phyloP scores from a whole-genome alignment of 768 basidiomycete species.

The Boletus insuetus region DNA sequence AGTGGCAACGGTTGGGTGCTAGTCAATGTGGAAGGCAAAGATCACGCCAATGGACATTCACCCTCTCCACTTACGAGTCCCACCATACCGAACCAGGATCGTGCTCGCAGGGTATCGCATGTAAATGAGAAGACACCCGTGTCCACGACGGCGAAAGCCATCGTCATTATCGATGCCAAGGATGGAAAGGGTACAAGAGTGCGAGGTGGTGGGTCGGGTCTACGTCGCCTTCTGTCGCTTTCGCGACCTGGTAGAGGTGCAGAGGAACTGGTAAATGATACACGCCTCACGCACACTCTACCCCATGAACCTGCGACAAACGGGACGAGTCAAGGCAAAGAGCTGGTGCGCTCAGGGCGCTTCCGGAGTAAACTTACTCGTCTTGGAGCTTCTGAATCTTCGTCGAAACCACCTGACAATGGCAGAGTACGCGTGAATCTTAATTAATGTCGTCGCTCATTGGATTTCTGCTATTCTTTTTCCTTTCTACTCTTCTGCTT shows the following conservation, averaged over 20 bases:
- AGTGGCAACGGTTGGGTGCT: constrained; percentile 63
- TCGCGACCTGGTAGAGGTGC: constrained; percentile 31
- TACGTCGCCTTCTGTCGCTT: constrained; percentile 33
- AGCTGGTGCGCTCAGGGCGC: constrained; percentile 24
- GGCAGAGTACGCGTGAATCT: constrained; percentile 37
- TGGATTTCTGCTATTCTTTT: constrained; percentile 8
- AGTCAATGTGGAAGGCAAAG: constrained; percentile 55
- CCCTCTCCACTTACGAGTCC: constrained; percentile 24
- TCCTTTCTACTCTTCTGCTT: not conserved
- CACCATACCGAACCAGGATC: constrained; percentile 31
- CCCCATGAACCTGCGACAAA: constrained; percentile 27
- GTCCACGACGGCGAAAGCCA: constrained; percentile 57
- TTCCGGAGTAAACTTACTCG: constrained; percentile 30
- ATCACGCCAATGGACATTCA: constrained; percentile 26
- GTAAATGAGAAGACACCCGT: constrained; percentile 30
- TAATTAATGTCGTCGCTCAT: constrained; percentile 25
- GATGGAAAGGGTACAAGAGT: constrained; percentile 35
- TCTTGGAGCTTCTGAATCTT: constrained; percentile 27
- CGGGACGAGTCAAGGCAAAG: constrained; percentile 20
- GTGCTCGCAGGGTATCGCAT: constrained; percentile 27
- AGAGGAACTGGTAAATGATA: constrained; percentile 26
- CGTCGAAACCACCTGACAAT: constrained; percentile 31
- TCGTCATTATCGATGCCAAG: constrained; percentile 58
- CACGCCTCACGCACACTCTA: constrained; percentile 23
- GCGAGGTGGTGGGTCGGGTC: constrained; percentile 30